phyloP scores from a whole-genome alignment of 1,284 basidiomycete species.

The Trametes sp. region DNA sequence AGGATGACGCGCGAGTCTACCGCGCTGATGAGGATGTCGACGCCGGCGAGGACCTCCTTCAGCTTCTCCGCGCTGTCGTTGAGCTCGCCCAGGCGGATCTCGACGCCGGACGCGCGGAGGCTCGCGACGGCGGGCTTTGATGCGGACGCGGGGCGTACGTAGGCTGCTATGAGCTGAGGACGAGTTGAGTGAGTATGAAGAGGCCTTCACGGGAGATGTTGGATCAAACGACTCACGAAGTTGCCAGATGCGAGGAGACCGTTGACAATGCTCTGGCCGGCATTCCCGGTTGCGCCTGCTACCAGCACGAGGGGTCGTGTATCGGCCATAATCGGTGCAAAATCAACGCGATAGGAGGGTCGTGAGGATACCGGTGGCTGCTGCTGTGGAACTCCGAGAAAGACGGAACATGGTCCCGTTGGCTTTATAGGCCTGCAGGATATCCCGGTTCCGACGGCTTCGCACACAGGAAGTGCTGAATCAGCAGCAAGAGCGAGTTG shows the following conservation, averaged over 20 bases:
- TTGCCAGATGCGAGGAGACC: conserved; percentile 26
- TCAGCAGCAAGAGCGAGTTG: too few relatives aligned
- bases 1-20: conserved; percentile 10
- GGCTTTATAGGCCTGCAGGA: too few relatives aligned
- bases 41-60: conserved; percentile 20
- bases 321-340: not conserved
- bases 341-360: not conserved
- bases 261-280: conserved; percentile 27
- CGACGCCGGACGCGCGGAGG: conserved; percentile 23
- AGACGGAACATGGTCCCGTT: too few relatives aligned
- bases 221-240: conserved; percentile 27
- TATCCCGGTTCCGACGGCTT: too few relatives aligned
- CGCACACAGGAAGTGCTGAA: too few relatives aligned
- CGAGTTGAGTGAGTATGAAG: not conserved
- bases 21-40: conserved; percentile 29
- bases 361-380: too few relatives aligned
- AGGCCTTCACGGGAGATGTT: not conserved
- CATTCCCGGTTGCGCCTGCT: conserved; percentile 32
- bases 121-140: conserved; percentile 15
- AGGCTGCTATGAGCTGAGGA: conserved; percentile 22
- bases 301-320: conserved; percentile 31
- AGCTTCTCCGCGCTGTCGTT: conserved; percentile 21
- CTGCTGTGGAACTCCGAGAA: too few relatives aligned
- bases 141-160: conserved; percentile 21
- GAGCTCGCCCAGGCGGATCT: conserved; percentile 30